phyloP scores from a whole-genome alignment of 2,329 filamentous ascomycete species.

The Neocucurbitaria cava region DNA sequence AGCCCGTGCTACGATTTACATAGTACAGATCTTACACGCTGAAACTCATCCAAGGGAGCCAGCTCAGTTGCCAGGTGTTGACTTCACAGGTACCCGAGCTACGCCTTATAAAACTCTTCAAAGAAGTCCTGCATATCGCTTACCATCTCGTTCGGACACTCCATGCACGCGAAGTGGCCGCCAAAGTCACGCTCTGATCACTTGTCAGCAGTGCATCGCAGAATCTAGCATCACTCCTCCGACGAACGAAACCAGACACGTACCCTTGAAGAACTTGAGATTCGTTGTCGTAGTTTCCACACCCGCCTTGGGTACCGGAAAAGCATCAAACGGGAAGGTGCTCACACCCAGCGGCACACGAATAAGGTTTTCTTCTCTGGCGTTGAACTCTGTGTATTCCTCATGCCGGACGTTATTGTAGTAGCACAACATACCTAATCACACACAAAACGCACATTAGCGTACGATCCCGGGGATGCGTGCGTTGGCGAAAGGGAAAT shows the following conservation, averaged over 20 bases:
- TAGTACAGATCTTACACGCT: no score
- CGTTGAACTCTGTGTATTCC: conserved; percentile 47
- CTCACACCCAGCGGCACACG: conserved; percentile 49
- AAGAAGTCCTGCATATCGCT: conserved; percentile 33
- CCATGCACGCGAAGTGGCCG: conserved; percentile 37
- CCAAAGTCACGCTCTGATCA: conserved; percentile 25
- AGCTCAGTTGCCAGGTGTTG: no score
- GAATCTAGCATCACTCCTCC: not conserved
- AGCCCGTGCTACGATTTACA: no score
- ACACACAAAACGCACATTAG: no score
- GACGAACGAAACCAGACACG: not conserved
- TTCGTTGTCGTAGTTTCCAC: conserved; percentile 49
- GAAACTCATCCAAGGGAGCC: no score
- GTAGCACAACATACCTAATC: conserved; percentile 40
- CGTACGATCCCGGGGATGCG: no score
- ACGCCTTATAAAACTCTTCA: conserved; percentile 17
- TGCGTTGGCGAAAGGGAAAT: no score
- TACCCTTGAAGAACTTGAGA: conserved; percentile 45
- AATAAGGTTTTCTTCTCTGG: conserved; percentile 46
- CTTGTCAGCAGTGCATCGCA: conserved; percentile 4
- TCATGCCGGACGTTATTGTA: conserved; percentile 51
- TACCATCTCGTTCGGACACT: conserved; percentile 33
- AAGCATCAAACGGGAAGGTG: conserved; percentile 48
- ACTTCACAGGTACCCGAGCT: not conserved
- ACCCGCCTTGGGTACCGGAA: conserved; percentile 41